Evolutionary conservation across 2,329 filamentous ascomycete species (phyloP).

Genomic region (Monilinia polystroma): DNA sequence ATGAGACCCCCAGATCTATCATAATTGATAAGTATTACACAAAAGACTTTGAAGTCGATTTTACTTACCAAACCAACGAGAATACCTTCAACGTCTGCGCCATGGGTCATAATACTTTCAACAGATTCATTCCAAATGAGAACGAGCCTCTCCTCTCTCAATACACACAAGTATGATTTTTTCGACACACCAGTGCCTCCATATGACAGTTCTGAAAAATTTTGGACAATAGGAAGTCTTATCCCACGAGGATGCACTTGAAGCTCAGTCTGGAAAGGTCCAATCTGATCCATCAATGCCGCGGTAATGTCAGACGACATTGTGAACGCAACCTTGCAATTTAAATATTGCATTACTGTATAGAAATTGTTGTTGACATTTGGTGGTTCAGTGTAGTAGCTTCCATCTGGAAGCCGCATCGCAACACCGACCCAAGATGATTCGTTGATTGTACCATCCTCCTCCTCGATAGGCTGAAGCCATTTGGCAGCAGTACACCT

Average conservation of each 20-base stretch:
- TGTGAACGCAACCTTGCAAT: conserved; percentile 45
- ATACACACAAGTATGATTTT: conserved; percentile 28
- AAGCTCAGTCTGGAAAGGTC: conserved; percentile 29
- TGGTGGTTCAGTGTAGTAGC: conserved; percentile 27
- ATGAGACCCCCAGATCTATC: conserved; percentile 32
- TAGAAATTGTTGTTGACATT: conserved; percentile 24
- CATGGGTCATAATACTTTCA: conserved; percentile 30
- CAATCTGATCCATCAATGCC: conserved; percentile 34
- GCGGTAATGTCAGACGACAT: conserved; percentile 50
- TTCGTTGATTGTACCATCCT: conserved; percentile 24
- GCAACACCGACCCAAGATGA: conserved; percentile 28
- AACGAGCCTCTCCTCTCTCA: conserved; percentile 29
- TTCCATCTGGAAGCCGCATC: conserved; percentile 28
- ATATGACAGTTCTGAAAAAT: conserved; percentile 50
- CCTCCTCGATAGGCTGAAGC: conserved; percentile 25
- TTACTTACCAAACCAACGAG: conserved; percentile 29
- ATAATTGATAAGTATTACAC: neutral
- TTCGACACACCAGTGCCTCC: conserved; percentile 20
- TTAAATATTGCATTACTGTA: conserved; percentile 24
- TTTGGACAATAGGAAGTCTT: conserved; percentile 44
- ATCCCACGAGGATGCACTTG: conserved; percentile 25
- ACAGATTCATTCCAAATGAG: conserved; percentile 32
- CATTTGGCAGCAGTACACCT: conserved; percentile 27
- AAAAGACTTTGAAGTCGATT: neutral
- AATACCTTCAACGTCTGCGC: conserved; percentile 29